Base-by-base conservation (phyloP, 805 yeast species). In the Candida easanensis region DNA sequence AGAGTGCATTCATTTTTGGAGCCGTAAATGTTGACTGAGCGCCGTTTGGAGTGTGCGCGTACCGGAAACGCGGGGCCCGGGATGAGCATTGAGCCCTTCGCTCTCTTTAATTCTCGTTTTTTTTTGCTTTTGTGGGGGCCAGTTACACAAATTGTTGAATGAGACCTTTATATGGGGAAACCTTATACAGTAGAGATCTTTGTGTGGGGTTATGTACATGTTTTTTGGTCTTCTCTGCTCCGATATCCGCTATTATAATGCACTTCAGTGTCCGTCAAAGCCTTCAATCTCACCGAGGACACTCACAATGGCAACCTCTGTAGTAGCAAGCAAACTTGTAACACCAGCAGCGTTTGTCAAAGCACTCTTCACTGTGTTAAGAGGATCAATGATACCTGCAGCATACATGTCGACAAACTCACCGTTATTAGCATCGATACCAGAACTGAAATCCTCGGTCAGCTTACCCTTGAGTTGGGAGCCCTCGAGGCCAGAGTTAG, bases 331-430 rank as follows among this genome's bases (percentile, higher is more conserved):
- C 66, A 93, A 76, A 23, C 97, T 88, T 37, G 99, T 98, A 51
- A 93, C 97, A 74, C 98, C 96, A 39, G 95, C 79, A 49, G 99
- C 98, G 62, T 93, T 98, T 44, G 88, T 88, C 61, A 93, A 76
- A 50, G 98, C 97, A 60, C 88, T 82, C 76, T 93, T 88, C 48
- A 93, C 97, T 56, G 91, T 98, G 79, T 89, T 91, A 80, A 91
- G 88, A 56, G 99, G 99, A 70, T 93, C 99, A 60, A 91, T 88
- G 71, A 93, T 91, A 77, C 99, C 99, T 47, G 93, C 83, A 53
- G 88, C 88, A 58, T 91, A 81, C 97, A 93, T 89, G 67, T 93
- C 96, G 51, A 93, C 88, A 74, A 79, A 88, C 71, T 88, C 88
- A 56, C 96, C 93, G 69, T 87, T 88, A 50, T 95, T 77, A 34